Percentiles rank a stretch among this genome's conserved stretches.
Conservation (phyloP, 2,329 filamentous ascomycete genomes). For the Tolypocladium inflatum region DNA sequence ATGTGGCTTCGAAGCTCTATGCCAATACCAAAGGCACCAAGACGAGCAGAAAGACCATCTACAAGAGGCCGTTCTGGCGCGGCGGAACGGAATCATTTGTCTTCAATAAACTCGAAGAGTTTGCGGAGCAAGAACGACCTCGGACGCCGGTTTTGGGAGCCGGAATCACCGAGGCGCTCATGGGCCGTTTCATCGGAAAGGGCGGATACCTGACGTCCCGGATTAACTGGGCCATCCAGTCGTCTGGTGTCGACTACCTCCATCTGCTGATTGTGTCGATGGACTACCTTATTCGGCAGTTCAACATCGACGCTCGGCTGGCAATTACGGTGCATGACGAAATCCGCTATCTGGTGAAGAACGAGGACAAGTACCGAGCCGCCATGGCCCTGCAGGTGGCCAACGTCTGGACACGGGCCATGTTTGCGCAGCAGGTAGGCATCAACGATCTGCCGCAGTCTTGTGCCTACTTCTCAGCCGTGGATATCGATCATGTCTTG, state of each 20-base stretch:
- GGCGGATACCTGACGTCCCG: slow-evolving; percentile 90
- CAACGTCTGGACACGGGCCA: slow-evolving; percentile 93
- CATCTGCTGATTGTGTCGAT: slow-evolving; percentile 88
- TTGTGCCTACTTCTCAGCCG: slow-evolving; percentile 90
- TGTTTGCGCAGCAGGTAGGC: slow-evolving; percentile 95
- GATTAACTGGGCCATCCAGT: slow-evolving; percentile 99
- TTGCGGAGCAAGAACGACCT: slow-evolving; percentile 87
- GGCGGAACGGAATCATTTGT: slow-evolving; percentile 96
- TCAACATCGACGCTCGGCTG: slow-evolving; percentile 74
- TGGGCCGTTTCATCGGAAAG: slow-evolving; percentile 77
- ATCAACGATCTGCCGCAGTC: slow-evolving; percentile 91
- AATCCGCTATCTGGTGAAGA: slow-evolving; percentile 83
- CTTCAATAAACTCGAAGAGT: slow-evolving; percentile 96
- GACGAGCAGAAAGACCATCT: slow-evolving; percentile 62
- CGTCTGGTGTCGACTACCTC: slow-evolving; percentile 91
- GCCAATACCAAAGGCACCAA: slow-evolving; percentile 83
- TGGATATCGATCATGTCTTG: slow-evolving; percentile 93
- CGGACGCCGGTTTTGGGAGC: slow-evolving; percentile 88
- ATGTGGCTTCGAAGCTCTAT: slow-evolving; percentile 74
- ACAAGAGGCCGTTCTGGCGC: slow-evolving; percentile 78
- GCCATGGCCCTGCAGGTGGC: slow-evolving; percentile 90
- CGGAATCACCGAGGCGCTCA: slow-evolving; percentile 91
- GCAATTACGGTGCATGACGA: slow-evolving; percentile 96
- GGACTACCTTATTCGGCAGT: slow-evolving; percentile 84
- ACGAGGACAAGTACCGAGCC: slow-evolving; percentile 76